Percentiles rank a stretch among this genome's conserved stretches.
These are phyloP conservation scores for Xerocomellus chrysenteron DNA, from an alignment of 768 basidiomycete genomes.

Conservation along the genomic window DNA sequence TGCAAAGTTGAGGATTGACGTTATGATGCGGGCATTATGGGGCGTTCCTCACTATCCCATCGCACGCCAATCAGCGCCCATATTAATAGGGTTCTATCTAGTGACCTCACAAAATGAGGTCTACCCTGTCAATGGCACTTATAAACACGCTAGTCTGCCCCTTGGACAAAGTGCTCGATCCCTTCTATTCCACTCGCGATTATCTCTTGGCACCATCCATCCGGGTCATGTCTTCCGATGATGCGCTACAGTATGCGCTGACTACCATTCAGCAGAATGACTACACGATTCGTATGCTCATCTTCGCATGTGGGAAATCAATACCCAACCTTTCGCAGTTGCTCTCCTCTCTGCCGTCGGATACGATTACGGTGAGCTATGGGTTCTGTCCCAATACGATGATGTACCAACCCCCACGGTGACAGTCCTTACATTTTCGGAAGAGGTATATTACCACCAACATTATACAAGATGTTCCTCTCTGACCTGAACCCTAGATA, in stretches of 20 bases:
- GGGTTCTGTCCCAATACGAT: not conserved
- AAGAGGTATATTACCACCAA: not conserved
- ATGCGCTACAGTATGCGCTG: not conserved
- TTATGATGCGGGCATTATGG: too few species aligned
- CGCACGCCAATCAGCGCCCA: too few species aligned
- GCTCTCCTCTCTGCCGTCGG: not conserved
- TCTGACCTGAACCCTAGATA: not conserved
- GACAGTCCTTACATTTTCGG: not conserved
- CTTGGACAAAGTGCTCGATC: too few species aligned
- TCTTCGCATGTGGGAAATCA: not conserved
- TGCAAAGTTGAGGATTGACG: too few species aligned
- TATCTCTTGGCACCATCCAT: not conserved
- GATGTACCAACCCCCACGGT: not conserved
- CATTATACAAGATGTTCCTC: too few species aligned
- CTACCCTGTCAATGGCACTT: too few species aligned
- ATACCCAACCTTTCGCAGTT: not conserved
- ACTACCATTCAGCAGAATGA: not conserved
- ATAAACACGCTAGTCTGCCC: too few species aligned
- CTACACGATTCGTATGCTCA: not conserved
- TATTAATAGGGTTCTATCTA: too few species aligned
- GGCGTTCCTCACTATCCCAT: too few species aligned
- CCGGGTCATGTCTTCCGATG: not conserved
- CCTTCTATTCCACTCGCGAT: too few species aligned
- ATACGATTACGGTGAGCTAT: not conserved
- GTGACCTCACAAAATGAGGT: too few species aligned